These are phyloP conservation scores for Leccinum rimulosum DNA, from an alignment of 768 basidiomycete genomes.

Conservation along the genomic window DNA sequence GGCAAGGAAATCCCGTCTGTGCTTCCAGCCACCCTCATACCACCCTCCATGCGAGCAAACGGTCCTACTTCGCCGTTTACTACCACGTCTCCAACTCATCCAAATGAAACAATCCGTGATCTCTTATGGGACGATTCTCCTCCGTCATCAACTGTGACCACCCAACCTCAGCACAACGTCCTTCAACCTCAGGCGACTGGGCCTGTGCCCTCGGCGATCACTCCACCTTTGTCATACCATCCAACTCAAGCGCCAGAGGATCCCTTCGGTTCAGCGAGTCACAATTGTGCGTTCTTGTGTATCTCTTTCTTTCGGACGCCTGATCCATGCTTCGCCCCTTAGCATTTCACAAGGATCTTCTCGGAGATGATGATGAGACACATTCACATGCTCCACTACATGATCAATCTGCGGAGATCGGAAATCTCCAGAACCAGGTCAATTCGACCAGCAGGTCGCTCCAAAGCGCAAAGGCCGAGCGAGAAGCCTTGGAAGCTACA, in stretches of 20 bases:
- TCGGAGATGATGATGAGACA: slow-evolving; percentile 65
- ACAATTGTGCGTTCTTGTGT: slow-evolving; percentile 19
- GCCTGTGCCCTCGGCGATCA: slow-evolving; percentile 24
- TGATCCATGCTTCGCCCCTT: slow-evolving; percentile 8
- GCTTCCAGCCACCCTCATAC: slow-evolving; percentile 75
- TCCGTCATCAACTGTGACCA: slow-evolving; percentile 36
- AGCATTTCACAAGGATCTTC: slow-evolving; percentile 48
- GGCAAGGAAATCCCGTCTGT: slow-evolving; percentile 72
- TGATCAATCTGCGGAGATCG: slow-evolving; percentile 82
- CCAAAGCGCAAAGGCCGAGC: slow-evolving; percentile 62
- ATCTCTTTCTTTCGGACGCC: neutral
- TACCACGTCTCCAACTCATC: slow-evolving; percentile 35
- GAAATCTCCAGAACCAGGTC: slow-evolving; percentile 83
- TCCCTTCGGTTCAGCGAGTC: slow-evolving; percentile 46
- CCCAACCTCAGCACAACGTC: slow-evolving; percentile 27
- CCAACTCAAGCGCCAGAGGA: slow-evolving; percentile 34
- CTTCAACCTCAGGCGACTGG: slow-evolving; percentile 40
- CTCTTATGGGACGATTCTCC: slow-evolving; percentile 57
- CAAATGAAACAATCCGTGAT: slow-evolving; percentile 41
- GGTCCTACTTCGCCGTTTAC: slow-evolving; percentile 38
- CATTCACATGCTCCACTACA: slow-evolving; percentile 52
- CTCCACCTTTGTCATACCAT: slow-evolving; percentile 28
- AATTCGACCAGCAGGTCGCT: slow-evolving; percentile 75
- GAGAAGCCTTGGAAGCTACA: slow-evolving; percentile 59
- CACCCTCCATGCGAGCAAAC: slow-evolving; percentile 69